Evolutionary conservation across 257 asterid species (phyloP), one percentile per base, ranked within the genome.

Genomic region (Nicotiana otophora): DNA sequence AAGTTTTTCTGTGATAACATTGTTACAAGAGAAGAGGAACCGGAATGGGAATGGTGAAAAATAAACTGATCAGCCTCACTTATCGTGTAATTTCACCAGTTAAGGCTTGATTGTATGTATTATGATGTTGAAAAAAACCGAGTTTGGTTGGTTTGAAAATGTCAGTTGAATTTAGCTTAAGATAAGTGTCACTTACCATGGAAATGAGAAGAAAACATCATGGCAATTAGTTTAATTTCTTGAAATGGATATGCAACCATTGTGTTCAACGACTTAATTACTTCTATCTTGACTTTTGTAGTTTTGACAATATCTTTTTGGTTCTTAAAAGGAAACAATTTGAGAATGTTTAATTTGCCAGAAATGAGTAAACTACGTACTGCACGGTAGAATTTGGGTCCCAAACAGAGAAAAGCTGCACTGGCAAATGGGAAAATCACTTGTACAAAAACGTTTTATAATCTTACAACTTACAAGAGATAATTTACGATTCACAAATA

Each of bases 401-500:
- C 36, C 23, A 46, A 74, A 31, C 23, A 31, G 74, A 66, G 2
- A 64, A 5, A 64, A 30, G 3, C 48, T 30, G 26, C n/a, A 7
- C 51, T 33, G 51, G 75, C 10, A 33, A 66, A 67, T 67, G 28
- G 53, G 51, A 67, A 67, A 53, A 39, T 51, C 28, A 70, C 30
- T 70, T 75, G 64, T 51, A 75, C 80, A 75, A 75, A 74, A 75
- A 42, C 30, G 17, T 39, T 51, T 53, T 75, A 51, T 53, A 53
- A 9, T 75, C n/a, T 46, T 70, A 42, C 19, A 70, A 46, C 64
- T 51, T 75, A 75, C 64, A 75, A 26, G 28, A 51, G 30, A 62
- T 51, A 75, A 53, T 26, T 26, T 16, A 75, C 16, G 80, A 75
- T 75, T 75, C 80, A 75, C 63, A 28, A 75, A 74, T 34, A 74